Evolutionary conservation across 352 stramenopile species (phyloP).

Genomic region (Pythium rishiriense): DNA sequence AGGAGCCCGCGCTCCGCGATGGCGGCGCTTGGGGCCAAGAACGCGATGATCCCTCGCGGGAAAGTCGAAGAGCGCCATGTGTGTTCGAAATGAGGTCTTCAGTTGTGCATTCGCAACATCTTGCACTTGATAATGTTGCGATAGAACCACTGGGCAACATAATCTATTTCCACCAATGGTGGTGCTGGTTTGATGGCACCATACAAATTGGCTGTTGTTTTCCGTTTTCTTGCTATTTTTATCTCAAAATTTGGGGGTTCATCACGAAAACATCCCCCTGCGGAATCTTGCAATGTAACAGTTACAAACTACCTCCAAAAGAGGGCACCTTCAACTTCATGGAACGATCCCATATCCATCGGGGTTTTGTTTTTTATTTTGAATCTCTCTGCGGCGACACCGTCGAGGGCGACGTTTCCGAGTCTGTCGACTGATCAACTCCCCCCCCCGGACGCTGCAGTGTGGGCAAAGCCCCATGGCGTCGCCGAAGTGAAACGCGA

Average conservation of each 20-base stretch:
- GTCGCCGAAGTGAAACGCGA: too few species aligned
- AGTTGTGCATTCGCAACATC: constrained; percentile 6
- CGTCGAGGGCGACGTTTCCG: too few species aligned
- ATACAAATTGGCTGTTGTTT: constrained; percentile 9
- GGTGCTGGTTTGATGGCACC: not conserved
- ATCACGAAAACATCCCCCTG: not conserved
- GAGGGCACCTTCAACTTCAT: too few species aligned
- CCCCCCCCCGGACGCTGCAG: too few species aligned
- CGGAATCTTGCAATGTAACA: not conserved
- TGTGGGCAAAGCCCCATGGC: too few species aligned
- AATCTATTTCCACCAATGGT: not conserved
- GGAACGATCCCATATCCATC: too few species aligned
- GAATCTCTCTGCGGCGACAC: too few species aligned
- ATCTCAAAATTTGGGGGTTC: not conserved
- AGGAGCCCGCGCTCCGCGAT: too few species aligned
- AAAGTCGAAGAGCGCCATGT: not conserved
- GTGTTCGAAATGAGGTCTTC: not conserved
- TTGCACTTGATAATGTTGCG: not conserved
- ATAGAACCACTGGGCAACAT: not conserved
- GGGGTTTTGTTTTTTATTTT: too few species aligned
- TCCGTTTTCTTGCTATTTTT: constrained; percentile 12
- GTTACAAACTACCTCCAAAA: not conserved
- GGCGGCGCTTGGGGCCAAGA: not conserved
- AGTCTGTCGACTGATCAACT: too few species aligned
- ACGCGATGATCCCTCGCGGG: not conserved